These are phyloP conservation scores for Nicotiana tomentosiformis DNA, from an alignment of 257 asterid species.

Conservation along the genomic window DNA sequence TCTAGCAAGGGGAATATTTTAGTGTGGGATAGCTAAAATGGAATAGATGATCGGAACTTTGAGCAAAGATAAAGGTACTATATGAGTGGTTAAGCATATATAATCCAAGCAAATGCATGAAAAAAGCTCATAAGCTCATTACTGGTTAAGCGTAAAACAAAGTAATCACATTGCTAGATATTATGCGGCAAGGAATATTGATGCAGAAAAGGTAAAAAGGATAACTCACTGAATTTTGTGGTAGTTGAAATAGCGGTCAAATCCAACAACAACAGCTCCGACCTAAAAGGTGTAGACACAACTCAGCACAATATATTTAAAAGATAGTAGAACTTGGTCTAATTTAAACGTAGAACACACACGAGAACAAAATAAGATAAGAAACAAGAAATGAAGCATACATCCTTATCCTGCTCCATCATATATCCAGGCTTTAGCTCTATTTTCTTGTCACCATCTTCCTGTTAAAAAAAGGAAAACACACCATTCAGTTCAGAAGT, in stretches of 20 bases:
- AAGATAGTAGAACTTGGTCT: neutral
- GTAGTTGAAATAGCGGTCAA: constrained; percentile 95
- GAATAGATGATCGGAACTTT: neutral
- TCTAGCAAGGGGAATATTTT: neutral
- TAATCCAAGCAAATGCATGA: neutral
- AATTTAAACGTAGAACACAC: neutral
- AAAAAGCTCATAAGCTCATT: neutral
- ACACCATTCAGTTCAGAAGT: neutral
- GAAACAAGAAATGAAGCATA: constrained; percentile 27
- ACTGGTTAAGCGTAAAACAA: neutral
- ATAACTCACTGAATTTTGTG: constrained; percentile 89
- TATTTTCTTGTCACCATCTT: constrained; percentile 80
- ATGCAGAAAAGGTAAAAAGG: neutral
- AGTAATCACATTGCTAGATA: neutral
- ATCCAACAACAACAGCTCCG: constrained; percentile 98
- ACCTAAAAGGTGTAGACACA: constrained; percentile 42
- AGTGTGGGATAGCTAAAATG: neutral
- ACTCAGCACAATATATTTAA: neutral
- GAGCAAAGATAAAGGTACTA: neutral
- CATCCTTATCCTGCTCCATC: constrained; percentile 95
- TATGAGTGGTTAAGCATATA: neutral
- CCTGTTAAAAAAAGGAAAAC: constrained; percentile 39
- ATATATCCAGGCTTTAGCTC: constrained; percentile 88
- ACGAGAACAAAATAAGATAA: neutral
- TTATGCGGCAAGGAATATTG: neutral